Percentiles rank a stretch among this genome's conserved stretches.
phyloP scores from a whole-genome alignment of 225 moss, liverwort and hornwort genomes.

The Antitrichia curtipendula region DNA sequence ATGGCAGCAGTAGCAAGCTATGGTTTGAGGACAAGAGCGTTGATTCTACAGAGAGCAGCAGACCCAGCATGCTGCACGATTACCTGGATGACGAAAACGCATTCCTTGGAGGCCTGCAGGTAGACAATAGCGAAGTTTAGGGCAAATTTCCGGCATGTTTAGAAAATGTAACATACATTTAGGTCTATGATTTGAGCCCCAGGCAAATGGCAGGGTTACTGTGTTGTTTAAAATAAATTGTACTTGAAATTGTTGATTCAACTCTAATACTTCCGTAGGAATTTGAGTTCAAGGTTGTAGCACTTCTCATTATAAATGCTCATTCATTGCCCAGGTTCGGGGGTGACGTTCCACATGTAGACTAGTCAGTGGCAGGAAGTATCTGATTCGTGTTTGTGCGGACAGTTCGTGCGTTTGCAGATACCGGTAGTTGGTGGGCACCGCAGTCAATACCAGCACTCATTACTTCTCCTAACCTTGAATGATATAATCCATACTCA shows the following conservation, averaged over 20 bases:
- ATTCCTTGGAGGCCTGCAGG: conserved; percentile 11
- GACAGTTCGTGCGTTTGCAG: background rate
- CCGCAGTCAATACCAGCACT: background rate
- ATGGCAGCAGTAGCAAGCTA: conserved; percentile 32
- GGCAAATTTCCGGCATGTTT: background rate
- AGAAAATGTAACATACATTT: background rate
- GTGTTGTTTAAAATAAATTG: background rate
- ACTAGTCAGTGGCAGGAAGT: background rate
- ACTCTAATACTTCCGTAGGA: background rate
- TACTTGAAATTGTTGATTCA: background rate
- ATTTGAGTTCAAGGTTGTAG: background rate
- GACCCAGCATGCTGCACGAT: conserved; percentile 11
- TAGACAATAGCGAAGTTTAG: background rate
- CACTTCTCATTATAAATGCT: background rate
- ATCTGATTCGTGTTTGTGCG: background rate
- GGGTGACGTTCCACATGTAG: background rate
- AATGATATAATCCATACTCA: background rate
- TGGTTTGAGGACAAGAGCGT: conserved; percentile 44
- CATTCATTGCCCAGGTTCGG: background rate
- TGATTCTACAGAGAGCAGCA: background rate
- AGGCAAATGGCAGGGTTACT: background rate
- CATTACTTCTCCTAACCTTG: background rate
- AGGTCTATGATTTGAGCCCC: background rate
- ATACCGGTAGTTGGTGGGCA: background rate
- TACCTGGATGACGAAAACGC: conserved; percentile 16